phyloP scores from a whole-genome alignment of 169 alveolate genomes.

The Prorocentrum cordatum region DNA sequence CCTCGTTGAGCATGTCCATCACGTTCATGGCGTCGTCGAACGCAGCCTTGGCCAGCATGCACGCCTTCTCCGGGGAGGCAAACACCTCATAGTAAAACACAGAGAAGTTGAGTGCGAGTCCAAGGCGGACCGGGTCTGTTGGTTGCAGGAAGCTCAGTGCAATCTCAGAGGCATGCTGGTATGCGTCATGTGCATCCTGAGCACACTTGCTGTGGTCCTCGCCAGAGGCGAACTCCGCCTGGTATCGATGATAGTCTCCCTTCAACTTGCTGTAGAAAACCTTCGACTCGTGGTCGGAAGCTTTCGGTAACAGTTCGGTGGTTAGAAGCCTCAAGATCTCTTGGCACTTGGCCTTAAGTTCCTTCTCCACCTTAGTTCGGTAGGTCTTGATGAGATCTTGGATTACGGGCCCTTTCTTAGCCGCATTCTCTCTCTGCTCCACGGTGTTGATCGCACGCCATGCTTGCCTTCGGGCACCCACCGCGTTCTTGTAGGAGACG shows the following conservation, averaged over 20 bases:
- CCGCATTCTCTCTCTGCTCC: constrained; percentile 30
- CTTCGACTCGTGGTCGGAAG: too few species aligned
- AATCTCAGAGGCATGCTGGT: constrained; percentile 92
- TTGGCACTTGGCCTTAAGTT: constrained; percentile 13
- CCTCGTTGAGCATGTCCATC: constrained; percentile 83
- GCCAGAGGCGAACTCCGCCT: constrained; percentile 12
- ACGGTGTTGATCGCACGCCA: constrained; percentile 78
- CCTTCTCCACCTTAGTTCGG: constrained; percentile 27
- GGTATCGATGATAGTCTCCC: constrained; percentile 36
- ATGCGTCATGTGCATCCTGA: constrained; percentile 80
- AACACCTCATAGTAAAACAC: constrained; percentile 97
- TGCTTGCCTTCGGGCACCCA: constrained; percentile 97
- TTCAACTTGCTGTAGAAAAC: constrained; percentile 64
- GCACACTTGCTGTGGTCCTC: constrained; percentile 42
- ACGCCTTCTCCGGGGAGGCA: constrained; percentile 94
- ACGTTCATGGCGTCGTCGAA: constrained; percentile 93
- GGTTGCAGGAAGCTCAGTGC: constrained; percentile 91
- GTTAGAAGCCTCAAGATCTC: constrained; percentile 38
- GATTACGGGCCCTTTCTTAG: constrained; percentile 25
- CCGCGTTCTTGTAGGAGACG: constrained; percentile 98
- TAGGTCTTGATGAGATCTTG: constrained; percentile 33
- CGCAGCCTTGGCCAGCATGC: constrained; percentile 94
- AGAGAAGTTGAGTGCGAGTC: constrained; percentile 92
- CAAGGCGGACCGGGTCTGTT: constrained; percentile 93
- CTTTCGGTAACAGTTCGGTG: too few species aligned